Conservation (phyloP, 768 basidiomycete genomes). For the Russula emetica region DNA sequence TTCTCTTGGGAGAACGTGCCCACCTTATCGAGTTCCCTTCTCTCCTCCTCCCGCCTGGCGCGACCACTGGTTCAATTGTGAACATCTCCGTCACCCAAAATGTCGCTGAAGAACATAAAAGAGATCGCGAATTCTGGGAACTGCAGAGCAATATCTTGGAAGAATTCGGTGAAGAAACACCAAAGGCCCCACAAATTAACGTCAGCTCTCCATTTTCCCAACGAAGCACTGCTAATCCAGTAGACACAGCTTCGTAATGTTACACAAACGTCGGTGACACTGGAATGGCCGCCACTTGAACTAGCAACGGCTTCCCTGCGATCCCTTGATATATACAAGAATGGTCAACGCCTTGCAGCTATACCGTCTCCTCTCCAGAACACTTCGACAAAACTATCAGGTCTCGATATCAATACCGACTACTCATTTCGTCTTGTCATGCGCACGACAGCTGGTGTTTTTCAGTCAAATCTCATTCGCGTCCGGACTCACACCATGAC, state of each 20-base stretch:
- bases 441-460: constrained; percentile 89
- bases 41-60: constrained; percentile 86
- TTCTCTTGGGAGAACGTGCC: constrained; percentile 87
- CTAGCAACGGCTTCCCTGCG: constrained; percentile 84
- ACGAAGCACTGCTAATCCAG: not conserved
- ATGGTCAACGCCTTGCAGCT: constrained; percentile 78
- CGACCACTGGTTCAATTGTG: constrained; percentile 91
- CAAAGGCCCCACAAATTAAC: constrained; percentile 68
- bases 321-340: constrained; percentile 89
- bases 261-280: constrained; percentile 93
- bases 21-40: constrained; percentile 99
- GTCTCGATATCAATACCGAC: constrained; percentile 74
- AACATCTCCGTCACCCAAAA: constrained; percentile 95
- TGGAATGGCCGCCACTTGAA: constrained; percentile 88
- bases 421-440: constrained; percentile 94
- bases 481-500: constrained; percentile 91
- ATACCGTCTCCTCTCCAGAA: constrained; percentile 81
- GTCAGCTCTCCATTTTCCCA: constrained; percentile 40
- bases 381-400: constrained; percentile 83
- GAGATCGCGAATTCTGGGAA: constrained; percentile 77
- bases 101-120: constrained; percentile 71
- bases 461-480: constrained; percentile 75
- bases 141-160: constrained; percentile 78
- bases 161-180: constrained; percentile 63
- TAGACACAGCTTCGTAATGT: constrained; percentile 71